Percentiles rank a stretch among this genome's conserved stretches.
phyloP scores from a whole-genome alignment of 148 eudicot genomes.

The Bassia scoparia region DNA sequence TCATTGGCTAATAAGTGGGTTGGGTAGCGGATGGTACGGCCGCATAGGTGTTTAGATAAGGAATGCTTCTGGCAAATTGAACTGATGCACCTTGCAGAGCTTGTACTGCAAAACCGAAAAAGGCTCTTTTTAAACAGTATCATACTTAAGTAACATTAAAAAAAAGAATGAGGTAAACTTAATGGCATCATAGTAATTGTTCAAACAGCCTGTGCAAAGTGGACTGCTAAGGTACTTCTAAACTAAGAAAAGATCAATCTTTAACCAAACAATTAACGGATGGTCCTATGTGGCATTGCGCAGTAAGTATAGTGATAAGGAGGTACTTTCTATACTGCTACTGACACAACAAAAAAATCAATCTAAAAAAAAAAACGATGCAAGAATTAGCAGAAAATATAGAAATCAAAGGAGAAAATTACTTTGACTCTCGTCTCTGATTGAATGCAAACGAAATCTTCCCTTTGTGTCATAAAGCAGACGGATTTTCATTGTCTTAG shows the following conservation, averaged over 20 bases:
- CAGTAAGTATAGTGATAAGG: too few relatives aligned
- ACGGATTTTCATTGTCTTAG: slow-evolving; percentile 57
- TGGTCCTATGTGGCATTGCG: too few relatives aligned
- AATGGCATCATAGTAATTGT: too few relatives aligned
- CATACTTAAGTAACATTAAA: too few relatives aligned
- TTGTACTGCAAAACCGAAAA: slow-evolving; percentile 41
- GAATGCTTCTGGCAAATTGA: slow-evolving; percentile 53
- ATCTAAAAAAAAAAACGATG: neutral
- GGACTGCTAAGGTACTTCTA: too few relatives aligned
- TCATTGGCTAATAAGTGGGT: slow-evolving; percentile 58
- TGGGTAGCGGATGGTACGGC: slow-evolving; percentile 59
- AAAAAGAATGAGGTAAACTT: too few relatives aligned
- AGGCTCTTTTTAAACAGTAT: too few relatives aligned
- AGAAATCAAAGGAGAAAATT: neutral
- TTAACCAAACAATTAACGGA: too few relatives aligned
- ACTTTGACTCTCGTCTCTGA: slow-evolving; percentile 63
- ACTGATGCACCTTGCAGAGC: slow-evolving; percentile 58
- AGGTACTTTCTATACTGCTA: too few relatives aligned
- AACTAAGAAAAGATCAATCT: too few relatives aligned
- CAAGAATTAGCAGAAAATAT: neutral
- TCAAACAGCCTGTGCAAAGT: too few relatives aligned
- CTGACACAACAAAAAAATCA: neutral
- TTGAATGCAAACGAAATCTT: slow-evolving; percentile 48
- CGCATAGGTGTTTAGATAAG: slow-evolving; percentile 57
- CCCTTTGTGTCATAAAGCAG: slow-evolving; percentile 63